Evolutionary conservation across 1,139 yeast genomes (phyloP).

Genomic region (Suzukiozyma palmioleophila): DNA sequence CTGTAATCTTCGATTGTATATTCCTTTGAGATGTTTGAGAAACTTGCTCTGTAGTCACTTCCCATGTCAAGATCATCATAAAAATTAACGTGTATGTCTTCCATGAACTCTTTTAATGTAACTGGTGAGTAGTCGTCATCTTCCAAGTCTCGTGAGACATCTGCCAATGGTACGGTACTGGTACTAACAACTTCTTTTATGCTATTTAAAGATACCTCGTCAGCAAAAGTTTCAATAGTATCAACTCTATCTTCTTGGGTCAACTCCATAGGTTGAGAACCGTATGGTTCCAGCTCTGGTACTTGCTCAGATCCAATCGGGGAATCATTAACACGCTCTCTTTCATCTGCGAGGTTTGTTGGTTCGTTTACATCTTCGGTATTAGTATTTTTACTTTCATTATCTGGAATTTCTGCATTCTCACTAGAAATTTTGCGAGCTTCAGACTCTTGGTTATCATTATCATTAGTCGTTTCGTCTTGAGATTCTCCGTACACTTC

Average conservation of each 20-base stretch:
- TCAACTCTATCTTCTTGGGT: slow-evolving; percentile 8
- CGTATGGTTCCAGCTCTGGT: slow-evolving; percentile 2
- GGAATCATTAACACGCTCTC: no score
- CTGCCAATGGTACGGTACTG: slow-evolving; percentile 29
- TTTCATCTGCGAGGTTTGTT: no score
- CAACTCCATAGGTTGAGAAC: slow-evolving; percentile 12
- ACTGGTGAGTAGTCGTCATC: slow-evolving; percentile 28
- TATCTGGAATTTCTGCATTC: no score
- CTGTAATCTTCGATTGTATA: slow-evolving; percentile 25
- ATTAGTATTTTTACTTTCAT: background rate
- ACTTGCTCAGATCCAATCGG: no score
- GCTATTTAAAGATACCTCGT: background rate
- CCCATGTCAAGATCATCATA: slow-evolving; percentile 48
- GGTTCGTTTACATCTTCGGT: background rate
- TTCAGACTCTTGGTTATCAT: no score
- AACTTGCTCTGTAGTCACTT: slow-evolving; percentile 22
- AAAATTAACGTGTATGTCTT: slow-evolving; percentile 46
- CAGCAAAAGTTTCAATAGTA: background rate
- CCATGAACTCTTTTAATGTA: slow-evolving; percentile 38
- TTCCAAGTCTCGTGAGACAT: slow-evolving; percentile 12
- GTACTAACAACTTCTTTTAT: slow-evolving; percentile 15
- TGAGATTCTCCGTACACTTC: no score
- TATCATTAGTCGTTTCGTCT: no score
- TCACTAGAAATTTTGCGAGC: no score
- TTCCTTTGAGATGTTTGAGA: slow-evolving; percentile 12